Base-by-base conservation (phyloP, 2,329 filamentous ascomycete genomes). In the Rhexocercosporidium sp. region DNA sequence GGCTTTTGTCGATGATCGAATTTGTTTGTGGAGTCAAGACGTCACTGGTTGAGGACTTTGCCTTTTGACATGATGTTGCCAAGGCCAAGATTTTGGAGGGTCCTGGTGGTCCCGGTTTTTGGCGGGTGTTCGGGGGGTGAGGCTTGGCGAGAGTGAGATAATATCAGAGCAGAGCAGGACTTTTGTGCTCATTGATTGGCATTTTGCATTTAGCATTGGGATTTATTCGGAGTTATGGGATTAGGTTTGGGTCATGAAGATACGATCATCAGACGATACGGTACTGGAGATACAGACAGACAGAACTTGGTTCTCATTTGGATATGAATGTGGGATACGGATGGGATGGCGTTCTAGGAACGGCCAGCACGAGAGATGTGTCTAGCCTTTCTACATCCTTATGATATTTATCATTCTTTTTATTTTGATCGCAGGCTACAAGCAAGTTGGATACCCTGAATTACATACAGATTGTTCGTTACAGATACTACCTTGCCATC, bases 401-500 rank as follows among this genome's bases (percentile, higher is more conserved):
- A 29, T 29, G 25, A 29, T 5, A 27, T 51, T 22, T 51, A 16
- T 29, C 16, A 16, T 16, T 29, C 22, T 27, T 47, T 29, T 29
- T 29, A 2, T 5, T 14, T 18, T 7, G 7, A 29, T 11, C 47
- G 22, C 27, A 29, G n/a, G n/a, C 22, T 12, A 51, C 34, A 25
- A 25, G 47, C 47, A n/a, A 51, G 25, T 29, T n/a, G 5, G 47
- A 51, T 51, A 51, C 47, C 47, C 47, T 51, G 47, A 51, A 51
- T 51, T 51, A 47, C 14, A 27, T n/a, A 29, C 8, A 18, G n/a
- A n/a, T n/a, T n/a, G n/a, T n/a, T n/a, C n/a, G n/a, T n/a, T 29
- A 51, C 47, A 27, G 12, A 4, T 47, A 47, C 44, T 7, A 6
- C 5, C 34, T 37, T 37, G 1, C 16, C 7, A 51, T 51, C 20